Base-by-base conservation (phyloP, 352 stramenopile genomes). In the Phytophthora cryptogea region DNA sequence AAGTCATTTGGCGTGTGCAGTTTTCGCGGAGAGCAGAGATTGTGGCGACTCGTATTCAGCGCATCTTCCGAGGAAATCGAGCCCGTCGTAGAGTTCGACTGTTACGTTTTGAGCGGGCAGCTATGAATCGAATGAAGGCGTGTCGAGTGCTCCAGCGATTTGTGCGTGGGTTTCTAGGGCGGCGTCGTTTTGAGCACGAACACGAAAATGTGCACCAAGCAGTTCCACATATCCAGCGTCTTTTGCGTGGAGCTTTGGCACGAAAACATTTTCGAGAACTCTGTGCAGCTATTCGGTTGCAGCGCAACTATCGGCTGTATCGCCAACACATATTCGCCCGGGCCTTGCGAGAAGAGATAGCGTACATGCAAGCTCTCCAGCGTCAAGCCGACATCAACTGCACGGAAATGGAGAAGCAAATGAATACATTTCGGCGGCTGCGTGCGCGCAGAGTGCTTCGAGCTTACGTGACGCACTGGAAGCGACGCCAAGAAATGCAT, bases 1-100 rank as follows among this genome's bases (percentile, higher is more conserved):
- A 88, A 11, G 50, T 59, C 0, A 39, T 84, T 17, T 92, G 83
- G 81, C 77, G 68, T 16, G 14, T 92, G 11, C 80, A 90, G 42
- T 91, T 87, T 35, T 7, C 74, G 2, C 71, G 81, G 8, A 70
- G 80, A 51, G 79, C 71, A 7, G 44, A 59, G 2, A 63, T 88
- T 6, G 80, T 91, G 10, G 76, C 78, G 1, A 86, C 50, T 1
- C 70, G 79, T 8, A 84, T 92, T 27, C 81, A 92, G 41, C 54
- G 73, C 1, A 84, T 91, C 32, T 90, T 85, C 48, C 71, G 83
- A 33, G 81, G 83, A 2, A 92, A 90, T 26, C 79, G 64, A 11
- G 75, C 79, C 8, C 72, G 83, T 8, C 66, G 68, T 26, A 63
- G 78, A 45, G 76, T 86, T 4, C 69, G 59, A 4, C 41, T 56